Base-by-base conservation (phyloP, 164 flowering plant species). In the Taxillus chinensis region DNA sequence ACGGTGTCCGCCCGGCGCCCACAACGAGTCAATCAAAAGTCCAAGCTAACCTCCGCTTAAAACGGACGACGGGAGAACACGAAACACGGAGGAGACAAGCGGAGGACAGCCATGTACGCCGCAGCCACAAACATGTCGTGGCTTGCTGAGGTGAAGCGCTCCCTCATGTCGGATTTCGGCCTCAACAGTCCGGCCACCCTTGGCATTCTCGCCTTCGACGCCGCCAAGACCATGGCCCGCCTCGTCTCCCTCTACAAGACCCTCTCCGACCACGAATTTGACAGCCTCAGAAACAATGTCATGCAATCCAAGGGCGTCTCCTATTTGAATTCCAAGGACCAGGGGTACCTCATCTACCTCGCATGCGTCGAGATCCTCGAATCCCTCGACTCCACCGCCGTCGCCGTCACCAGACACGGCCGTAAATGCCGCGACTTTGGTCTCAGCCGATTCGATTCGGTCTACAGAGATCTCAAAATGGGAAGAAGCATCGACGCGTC, bases 201-300 rank as follows among this genome's bases (percentile, higher is more conserved):
- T 8, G 86, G 84, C 0, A 90, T 92, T 38, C 86, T 92, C 15
- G 73, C 89, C 2, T 87, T 89, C 68, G 96, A 92, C 73, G 64
- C 85, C 0, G 96, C 95, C 14, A 85, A 77, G 46, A 70, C 75
- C 68, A 86, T 92, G 90, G 79, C 95, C 4, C 79, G 82, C 4
- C 77, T 83, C 42, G 39, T 88, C 13, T 74, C 83, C 0, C 78
- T 92, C 8, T 73, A 89, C 77, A 75, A 68, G 10, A 84, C 95
- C 12, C 77, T 92, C 38, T 69, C 87, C 7, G 87, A 85, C 5
- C 65, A 53, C 1, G 83, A 90, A 57, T 55, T 83, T 55, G 8
- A 5, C 9, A 70, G 68, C 39, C 87, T 92, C 52, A 68, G 73
- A 2, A 58, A 61, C 8, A 68, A 70, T 12, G 56, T 77, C 50